Evolutionary conservation across 2,329 filamentous ascomycete genomes (phyloP).

Genomic region (Phaeosphaeriaceae sp.): DNA sequence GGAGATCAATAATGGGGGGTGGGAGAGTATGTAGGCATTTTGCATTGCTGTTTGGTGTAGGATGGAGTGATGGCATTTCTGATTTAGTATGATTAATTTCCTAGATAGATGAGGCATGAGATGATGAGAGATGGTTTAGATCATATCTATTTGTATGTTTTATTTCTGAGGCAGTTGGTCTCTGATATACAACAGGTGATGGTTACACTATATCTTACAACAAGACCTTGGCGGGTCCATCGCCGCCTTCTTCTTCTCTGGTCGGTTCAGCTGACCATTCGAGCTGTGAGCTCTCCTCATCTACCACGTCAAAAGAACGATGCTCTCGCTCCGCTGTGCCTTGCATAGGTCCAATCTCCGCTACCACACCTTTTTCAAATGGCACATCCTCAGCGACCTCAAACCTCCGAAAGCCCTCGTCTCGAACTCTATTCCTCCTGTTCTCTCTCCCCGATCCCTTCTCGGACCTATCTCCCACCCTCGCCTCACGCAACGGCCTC

Average conservation of each 20-base stretch:
- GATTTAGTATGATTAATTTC: neutral
- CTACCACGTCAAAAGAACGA: neutral
- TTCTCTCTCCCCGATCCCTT: neutral
- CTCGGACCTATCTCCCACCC: neutral
- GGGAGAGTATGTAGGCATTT: slow-evolving; percentile 72
- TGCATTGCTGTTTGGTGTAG: neutral
- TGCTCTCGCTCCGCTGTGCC: neutral
- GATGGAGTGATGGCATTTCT: neutral
- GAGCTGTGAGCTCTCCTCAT: neutral
- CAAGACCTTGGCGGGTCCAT: neutral
- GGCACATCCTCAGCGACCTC: neutral
- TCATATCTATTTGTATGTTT: neutral
- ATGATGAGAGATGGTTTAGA: neutral
- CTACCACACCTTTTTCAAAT: neutral
- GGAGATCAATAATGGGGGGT: slow-evolving; percentile 96
- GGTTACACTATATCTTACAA: neutral
- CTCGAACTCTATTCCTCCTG: neutral
- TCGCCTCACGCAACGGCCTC: neutral
- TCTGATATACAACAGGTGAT: neutral
- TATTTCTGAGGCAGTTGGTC: neutral
- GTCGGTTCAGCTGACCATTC: neutral
- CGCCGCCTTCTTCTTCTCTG: neutral
- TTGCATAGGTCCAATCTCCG: neutral
- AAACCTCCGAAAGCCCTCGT: neutral
- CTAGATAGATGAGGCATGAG: neutral